Conservation (phyloP, 768 basidiomycete genomes). For the Tephrocybe sp. region DNA sequence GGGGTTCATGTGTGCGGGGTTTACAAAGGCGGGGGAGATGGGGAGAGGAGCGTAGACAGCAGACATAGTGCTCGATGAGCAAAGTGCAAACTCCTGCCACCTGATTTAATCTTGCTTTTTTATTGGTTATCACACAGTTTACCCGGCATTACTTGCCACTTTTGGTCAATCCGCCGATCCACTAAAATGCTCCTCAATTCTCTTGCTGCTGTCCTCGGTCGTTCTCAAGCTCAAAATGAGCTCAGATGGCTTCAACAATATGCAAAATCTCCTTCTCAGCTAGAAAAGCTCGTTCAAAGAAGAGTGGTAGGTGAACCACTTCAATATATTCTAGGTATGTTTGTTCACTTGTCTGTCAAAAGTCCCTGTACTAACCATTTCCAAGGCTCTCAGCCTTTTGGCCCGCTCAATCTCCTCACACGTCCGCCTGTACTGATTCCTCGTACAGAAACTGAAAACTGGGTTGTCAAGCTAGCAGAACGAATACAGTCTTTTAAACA, state of each 20-base stretch:
- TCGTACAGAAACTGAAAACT: conserved; percentile 91
- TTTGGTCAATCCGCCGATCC: conserved; percentile 15
- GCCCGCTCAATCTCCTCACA: conserved; percentile 69
- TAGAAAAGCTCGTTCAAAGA: conserved; percentile 51
- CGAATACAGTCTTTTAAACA: conserved; percentile 32
- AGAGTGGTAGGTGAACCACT: conserved; percentile 73
- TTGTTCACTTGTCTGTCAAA: conserved; percentile 12
- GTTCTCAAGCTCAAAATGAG: conserved; percentile 35
- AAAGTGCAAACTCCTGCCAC: conserved; percentile 15
- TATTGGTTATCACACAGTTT: conserved; percentile 14
- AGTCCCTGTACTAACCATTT: conserved; percentile 13
- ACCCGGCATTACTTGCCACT: conserved; percentile 16
- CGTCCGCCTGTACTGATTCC: conserved; percentile 89
- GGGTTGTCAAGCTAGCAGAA: conserved; percentile 62
- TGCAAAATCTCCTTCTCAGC: conserved; percentile 16
- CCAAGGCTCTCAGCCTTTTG: conserved; percentile 84
- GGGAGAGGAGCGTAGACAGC: conserved; percentile 37
- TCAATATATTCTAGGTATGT: conserved; percentile 86
- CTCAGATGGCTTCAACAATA: conserved; percentile 42
- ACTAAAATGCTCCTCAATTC: conserved; percentile 20
- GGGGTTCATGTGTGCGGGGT: conserved; percentile 42
- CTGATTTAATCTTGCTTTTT: conserved; percentile 19
- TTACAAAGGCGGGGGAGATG: conserved; percentile 32
- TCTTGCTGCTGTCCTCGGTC: conserved; percentile 32
- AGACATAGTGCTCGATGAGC: conserved; percentile 26